Base-by-base conservation (phyloP, 1,284 basidiomycete genomes). In the Omphalotus olearius region DNA sequence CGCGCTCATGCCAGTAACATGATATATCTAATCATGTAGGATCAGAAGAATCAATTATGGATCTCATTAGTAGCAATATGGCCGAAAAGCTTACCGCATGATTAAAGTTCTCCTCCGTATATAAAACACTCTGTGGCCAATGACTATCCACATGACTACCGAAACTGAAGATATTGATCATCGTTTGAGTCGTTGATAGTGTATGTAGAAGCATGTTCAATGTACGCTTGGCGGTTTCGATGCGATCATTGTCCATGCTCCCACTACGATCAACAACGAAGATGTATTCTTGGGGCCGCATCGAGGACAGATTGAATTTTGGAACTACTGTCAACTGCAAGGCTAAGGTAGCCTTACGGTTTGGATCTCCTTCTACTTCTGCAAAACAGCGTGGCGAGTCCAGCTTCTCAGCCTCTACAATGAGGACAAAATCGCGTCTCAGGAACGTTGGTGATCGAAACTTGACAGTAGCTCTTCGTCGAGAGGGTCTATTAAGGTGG, bases 371-470 rank as follows among this genome's bases (percentile, higher is more conserved):
- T 25, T 68, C 64, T 2, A 72, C 58, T 56, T 82, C 79, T 1
- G 73, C 78, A 57, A 83, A 79, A 53, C 79, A 81, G 7, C 80
- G 70, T 2, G 80, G 75, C 20, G 62, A 57, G 54, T 80, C 80
- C 2, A 83, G 62, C 4, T 64, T 72, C 3, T 69, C 64, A 0
- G 78, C 73, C 25, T 69, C 61, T 23, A 80, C 65, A 13, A 70
- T 63, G 23, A 82, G 54, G 2, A 79, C 65, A 45, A 81, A 80
- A 56, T 80, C 77, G 3, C 63, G 57, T 0, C 63, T 62, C 13
- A 80, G 64, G 56, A 74, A 78, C 2, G 61, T 60, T 3, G 53
- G 14, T 0, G 76, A 78, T 10, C 60, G 59, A 60, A 66, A 71
- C 23, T 58, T 60, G 16, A 69, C 67, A 23, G 68, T 73, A 25